Evolutionary conservation across 441 rosid species (phyloP).

Genomic region (Eutrema salsugineum): DNA sequence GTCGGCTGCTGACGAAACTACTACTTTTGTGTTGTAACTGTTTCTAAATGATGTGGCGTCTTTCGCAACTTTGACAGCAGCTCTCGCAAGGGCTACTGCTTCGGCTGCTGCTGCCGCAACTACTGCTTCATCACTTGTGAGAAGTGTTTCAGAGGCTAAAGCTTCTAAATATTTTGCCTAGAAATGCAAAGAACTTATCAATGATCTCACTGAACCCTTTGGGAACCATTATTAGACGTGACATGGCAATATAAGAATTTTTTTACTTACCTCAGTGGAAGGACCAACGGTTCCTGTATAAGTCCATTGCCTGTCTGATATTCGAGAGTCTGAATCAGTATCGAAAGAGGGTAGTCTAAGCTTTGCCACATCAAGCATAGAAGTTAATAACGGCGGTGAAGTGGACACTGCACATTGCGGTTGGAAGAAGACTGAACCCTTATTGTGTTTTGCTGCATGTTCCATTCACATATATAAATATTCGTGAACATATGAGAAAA

Average conservation of each 20-base stretch:
- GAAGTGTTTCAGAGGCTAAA: slow-evolving; percentile 65
- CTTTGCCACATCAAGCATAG: slow-evolving; percentile 72
- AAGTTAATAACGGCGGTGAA: slow-evolving; percentile 44
- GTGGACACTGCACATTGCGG: slow-evolving; percentile 74
- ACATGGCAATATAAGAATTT: not conserved
- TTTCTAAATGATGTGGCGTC: slow-evolving; percentile 61
- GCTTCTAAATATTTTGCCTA: slow-evolving; percentile 59
- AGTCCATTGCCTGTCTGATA: slow-evolving; percentile 58
- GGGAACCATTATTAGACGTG: not conserved
- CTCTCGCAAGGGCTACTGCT: slow-evolving; percentile 91
- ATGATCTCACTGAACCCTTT: not conserved
- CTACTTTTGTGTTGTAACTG: slow-evolving; percentile 29
- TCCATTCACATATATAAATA: slow-evolving; percentile 17
- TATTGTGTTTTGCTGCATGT: slow-evolving; percentile 59
- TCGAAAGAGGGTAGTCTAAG: slow-evolving; percentile 72
- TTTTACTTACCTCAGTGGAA: slow-evolving; percentile 54
- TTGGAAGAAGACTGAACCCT: slow-evolving; percentile 47
- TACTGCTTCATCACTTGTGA: slow-evolving; percentile 75
- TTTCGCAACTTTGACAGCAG: slow-evolving; percentile 81
- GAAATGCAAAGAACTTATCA: slow-evolving; percentile 14
- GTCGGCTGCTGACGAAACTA: slow-evolving; percentile 30
- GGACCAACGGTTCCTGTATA: slow-evolving; percentile 48
- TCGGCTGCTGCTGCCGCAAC: slow-evolving; percentile 88
- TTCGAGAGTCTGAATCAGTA: slow-evolving; percentile 46
- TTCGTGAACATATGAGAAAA: not conserved